A percentile compares a stretch with the other conserved stretches of the same genome.
These are phyloP conservation scores for Sarocladium kiliense DNA, from an alignment of 2,329 filamentous ascomycete genomes.

Conservation along the genomic window DNA sequence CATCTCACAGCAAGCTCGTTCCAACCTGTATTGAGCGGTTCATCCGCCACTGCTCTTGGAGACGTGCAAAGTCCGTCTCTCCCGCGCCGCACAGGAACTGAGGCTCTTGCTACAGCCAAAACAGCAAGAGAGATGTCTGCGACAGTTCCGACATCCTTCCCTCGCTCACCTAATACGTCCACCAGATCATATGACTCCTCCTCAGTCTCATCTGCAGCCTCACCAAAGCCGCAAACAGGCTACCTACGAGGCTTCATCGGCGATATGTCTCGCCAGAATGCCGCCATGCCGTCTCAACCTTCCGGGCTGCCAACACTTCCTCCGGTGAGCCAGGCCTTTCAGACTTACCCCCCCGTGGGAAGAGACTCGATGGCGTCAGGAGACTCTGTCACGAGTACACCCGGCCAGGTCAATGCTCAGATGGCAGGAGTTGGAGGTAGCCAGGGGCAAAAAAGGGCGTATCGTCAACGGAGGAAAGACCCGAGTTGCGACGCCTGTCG, in stretches of 20 bases:
- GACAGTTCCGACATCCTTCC: slow-evolving; percentile 48
- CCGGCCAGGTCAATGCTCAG: slow-evolving; percentile 33
- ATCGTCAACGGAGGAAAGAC: slow-evolving; percentile 90
- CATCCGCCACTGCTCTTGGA: background rate
- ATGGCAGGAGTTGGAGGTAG: slow-evolving; percentile 34
- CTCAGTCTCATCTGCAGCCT: slow-evolving; percentile 57
- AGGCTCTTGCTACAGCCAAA: background rate
- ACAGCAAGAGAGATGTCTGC: slow-evolving; percentile 40
- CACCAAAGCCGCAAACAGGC: slow-evolving; percentile 48
- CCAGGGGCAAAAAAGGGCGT: slow-evolving; percentile 84
- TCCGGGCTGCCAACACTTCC: slow-evolving; percentile 49
- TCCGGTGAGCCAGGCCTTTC: slow-evolving; percentile 42
- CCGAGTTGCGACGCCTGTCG: slow-evolving; percentile 96
- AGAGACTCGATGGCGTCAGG: slow-evolving; percentile 56
- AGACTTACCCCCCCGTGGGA: slow-evolving; percentile 51
- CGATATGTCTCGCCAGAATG: slow-evolving; percentile 43
- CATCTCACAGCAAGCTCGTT: background rate
- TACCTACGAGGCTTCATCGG: slow-evolving; percentile 49
- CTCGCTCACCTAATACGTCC: slow-evolving; percentile 57
- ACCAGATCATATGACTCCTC: slow-evolving; percentile 60
- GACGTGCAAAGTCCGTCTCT: background rate
- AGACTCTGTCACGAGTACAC: slow-evolving; percentile 52
- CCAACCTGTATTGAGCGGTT: background rate
- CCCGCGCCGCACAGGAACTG: background rate
- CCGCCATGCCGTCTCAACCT: slow-evolving; percentile 44